Evolutionary conservation across 2,329 filamentous ascomycete genomes (phyloP), one percentile per base, ranked within the genome.

Genomic region (Plectosphaerella plurivora): DNA sequence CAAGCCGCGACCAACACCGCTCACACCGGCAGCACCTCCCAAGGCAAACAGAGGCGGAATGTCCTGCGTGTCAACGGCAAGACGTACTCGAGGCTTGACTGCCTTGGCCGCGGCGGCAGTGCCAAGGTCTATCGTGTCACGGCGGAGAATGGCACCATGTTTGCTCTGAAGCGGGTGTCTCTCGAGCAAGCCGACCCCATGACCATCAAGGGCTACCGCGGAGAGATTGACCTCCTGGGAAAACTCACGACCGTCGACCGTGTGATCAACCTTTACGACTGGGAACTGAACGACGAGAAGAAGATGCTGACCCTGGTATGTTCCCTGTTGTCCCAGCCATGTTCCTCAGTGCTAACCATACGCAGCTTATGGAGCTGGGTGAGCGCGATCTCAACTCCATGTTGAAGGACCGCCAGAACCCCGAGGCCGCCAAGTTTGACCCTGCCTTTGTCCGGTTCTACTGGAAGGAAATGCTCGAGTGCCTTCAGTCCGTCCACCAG

Each of bases 381-480:
- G 94, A 99, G 71, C 84, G 93, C 20, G 94, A 99, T 68, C 81
- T 99, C 63, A 89, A 95, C 65, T 90, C 87, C 51, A 84, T 97
- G 51, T 80, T 99, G 58, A 86, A 85, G 36, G 82, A 86, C 58
- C 84, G 86, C 10, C 75, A 89, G 62, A 89, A 86, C 62, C 81
- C 78, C 0, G 87, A 91, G 55, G 83, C 88, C 51, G 83, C 89
- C 39, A 82, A 79, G 54, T 87, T 99, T 55, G 94, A 99, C 65
- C 81, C 90, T 2, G 89, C 88, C 50, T 97, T 97, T 68, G 91
- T 94, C 12, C 88, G 94, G n/a, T 95, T 89, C 71, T 96, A 96
- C 76, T 99, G 94, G 94, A 94, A 96, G 69, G 94, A 99, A 72
- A 99, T 99, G 94, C 85, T 99, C 16, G 91, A 96, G 68, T 97